phyloP scores from a whole-genome alignment of 2,329 filamentous ascomycete genomes.

The Oidium heveae region DNA sequence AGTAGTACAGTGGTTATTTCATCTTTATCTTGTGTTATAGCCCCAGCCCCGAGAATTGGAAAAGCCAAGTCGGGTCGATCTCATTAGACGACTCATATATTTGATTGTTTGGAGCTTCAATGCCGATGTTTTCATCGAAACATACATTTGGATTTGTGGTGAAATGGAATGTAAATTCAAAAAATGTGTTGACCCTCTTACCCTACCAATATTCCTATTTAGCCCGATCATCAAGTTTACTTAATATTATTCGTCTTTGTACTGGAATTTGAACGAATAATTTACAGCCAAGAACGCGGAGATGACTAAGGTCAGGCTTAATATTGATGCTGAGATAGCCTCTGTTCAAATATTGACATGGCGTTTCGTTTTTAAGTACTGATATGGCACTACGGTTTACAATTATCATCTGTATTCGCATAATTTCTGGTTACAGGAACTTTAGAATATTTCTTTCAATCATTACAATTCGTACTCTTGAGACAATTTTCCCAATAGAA shows the following conservation, averaged over 20 bases:
- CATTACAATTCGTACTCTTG: neutral
- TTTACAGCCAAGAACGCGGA: too few species aligned
- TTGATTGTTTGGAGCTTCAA: neutral
- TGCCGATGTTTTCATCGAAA: neutral
- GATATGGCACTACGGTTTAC: neutral
- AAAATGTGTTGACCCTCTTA: neutral
- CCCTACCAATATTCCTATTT: too few species aligned
- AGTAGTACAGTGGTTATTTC: too few species aligned
- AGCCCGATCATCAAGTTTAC: too few species aligned
- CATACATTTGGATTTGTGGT: neutral
- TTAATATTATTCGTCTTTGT: too few species aligned
- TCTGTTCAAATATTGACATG: neutral
- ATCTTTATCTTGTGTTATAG: too few species aligned
- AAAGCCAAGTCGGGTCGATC: too few species aligned
- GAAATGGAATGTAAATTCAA: neutral
- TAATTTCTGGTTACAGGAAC: neutral
- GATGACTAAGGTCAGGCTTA: too few species aligned
- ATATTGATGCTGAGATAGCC: too few species aligned
- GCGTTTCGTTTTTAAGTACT: neutral
- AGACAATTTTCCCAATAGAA: neutral
- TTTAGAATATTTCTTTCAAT: neutral
- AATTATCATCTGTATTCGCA: neutral
- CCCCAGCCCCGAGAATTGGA: too few species aligned
- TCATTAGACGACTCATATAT: too few species aligned
- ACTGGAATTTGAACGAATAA: too few species aligned